A percentile compares a stretch with the other conserved stretches of the same genome.
Evolutionary conservation across 148 eudicot species (phyloP).

Genomic region (Silene latifolia): DNA sequence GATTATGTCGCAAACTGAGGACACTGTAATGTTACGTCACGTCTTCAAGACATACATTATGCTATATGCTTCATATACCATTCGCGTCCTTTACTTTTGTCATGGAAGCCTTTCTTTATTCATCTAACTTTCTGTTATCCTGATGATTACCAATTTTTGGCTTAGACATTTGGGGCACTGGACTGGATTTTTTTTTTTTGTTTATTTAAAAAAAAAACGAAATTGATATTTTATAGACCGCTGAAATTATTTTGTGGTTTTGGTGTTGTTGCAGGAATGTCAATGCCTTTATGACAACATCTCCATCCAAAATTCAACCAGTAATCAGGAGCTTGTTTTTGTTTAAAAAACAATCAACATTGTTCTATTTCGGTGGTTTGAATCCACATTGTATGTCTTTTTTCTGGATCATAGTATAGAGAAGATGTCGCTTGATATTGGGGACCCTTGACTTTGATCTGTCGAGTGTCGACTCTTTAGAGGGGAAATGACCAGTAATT

Average conservation of each 20-base stretch:
- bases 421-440: background rate
- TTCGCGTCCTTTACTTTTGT: no score
- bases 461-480: background rate
- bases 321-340: background rate
- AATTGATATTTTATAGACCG: background rate
- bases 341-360: background rate
- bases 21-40: no score
- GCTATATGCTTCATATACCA: no score
- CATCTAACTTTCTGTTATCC: no score
- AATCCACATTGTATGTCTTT: conserved; percentile 8
- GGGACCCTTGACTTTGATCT: background rate
- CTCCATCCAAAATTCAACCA: background rate
- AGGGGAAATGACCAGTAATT: background rate
- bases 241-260: background rate
- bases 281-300: conserved; percentile 41
- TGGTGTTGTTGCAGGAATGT: conserved; percentile 27
- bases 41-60: no score
- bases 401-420: background rate
- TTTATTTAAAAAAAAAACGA: no score
- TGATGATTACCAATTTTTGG: no score
- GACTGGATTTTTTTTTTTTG: no score
- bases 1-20: no score
- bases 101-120: no score
- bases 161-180: no score
- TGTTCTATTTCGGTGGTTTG: conserved; percentile 6